Base-by-base conservation (phyloP, 164 flowering plant species). In the Annona cherimola region DNA sequence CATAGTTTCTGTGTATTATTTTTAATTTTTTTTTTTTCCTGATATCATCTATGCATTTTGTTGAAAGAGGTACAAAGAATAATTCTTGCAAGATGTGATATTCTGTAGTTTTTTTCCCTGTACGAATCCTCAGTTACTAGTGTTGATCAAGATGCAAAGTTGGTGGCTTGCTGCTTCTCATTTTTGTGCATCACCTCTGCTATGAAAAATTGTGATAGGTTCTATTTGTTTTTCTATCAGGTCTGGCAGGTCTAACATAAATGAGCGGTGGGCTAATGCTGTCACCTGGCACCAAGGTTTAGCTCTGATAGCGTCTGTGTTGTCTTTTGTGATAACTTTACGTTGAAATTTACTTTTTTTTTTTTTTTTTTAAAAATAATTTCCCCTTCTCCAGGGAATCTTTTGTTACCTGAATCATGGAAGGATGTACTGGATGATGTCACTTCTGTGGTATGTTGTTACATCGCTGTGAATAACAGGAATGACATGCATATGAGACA, bases 201-300 rank as follows among this genome's bases (percentile, higher is more conserved):
- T 68, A 50, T 12, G 57, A 9, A 50, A 11, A 11, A 50, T 66
- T 42, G 42, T 9, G 26, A 35, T 60, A 41, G n/a, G 20, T 5
- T 3, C 42, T 54, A 1, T 50, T 26, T 46, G 55, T n/a, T 61
- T 39, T 18, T 14, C 40, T 64, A 8, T 50, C 82, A 92, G 99
- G 85, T 90, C 97, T 42, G 99, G 99, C 57, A 86, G 83, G 79
- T 75, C 97, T 71, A 79, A 87, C 45, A 55, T 89, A 61, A 85
- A 78, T 69, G 99, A 87, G 54, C 69, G 91, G 2, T 94, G 99
- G 99, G 91, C 92, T 61, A 79, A 83, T 78, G 84, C 61, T 57
- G 89, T 94, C 60, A 75, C 46, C 16, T 94, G 97, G 97, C 86
- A 85, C 84, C 85, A 89, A 88, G 98, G 98, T 94, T 61, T 71